Base-by-base conservation (phyloP, 352 stramenopile genomes). In the Aphanomyces stellatus region DNA sequence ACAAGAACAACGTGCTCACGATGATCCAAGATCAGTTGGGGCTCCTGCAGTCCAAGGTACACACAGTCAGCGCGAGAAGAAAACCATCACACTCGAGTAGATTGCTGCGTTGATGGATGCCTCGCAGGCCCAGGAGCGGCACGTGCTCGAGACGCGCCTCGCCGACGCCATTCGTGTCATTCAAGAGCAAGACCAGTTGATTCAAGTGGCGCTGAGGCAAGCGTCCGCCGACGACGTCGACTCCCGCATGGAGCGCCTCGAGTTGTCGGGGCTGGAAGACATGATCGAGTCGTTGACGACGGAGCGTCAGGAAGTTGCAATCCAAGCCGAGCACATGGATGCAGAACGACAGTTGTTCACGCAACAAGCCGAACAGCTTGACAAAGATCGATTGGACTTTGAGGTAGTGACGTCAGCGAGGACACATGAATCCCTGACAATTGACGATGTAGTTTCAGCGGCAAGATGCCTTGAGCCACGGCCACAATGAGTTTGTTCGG, bases 141-240 rank as follows among this genome's bases (percentile, higher is more conserved):
- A 17, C 7, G 31, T 31, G 6, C 42, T 64, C 4, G 37, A 64
- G 19, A 25, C 56, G 22, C 31, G 27, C 11, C 28, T 64, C 17
- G 28, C 11, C 17, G 56, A 64, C 13, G 56, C 56, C 2, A 13
- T 53, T n/a, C 33, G 22, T 4, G 33, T 64, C 11, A 64, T 64
- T 51, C 56, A 37, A 40, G 56, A 64, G 17, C 56, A 64, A 64
- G 56, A 64, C 24, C 22, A 51, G 10, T 28, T 64, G 31, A 64
- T 64, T 53, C 56, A 51, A 17, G 15, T 53, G 10, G 56, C 56
- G 17, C 27, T 64, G 4, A 53, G 8, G 13, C 25, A 30, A 19
- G 24, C 13, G 8, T 8, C 19, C 17, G 24, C 19, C 17, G 17
- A 53, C 19, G 46, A 53, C 17, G 28, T 56, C 15, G 56, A 64